Evolutionary conservation across 2,329 filamentous ascomycete species (phyloP), one percentile per base, ranked within the genome.

Genomic region (Colletotrichum truncatum): DNA sequence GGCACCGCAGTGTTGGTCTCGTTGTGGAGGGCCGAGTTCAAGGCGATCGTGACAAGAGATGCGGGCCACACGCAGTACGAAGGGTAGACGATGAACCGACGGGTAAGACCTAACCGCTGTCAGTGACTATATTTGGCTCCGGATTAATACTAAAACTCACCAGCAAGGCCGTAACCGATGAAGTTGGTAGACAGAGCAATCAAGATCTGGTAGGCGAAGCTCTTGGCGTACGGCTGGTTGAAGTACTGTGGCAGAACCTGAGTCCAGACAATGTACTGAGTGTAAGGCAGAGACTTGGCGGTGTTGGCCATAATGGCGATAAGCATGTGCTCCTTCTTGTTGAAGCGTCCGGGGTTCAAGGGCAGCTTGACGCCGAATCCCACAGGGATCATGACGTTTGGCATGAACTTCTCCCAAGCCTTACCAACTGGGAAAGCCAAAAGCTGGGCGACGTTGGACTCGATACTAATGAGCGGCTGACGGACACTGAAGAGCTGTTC

Each of bases 291-390:
- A 23, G 77, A 77, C 69, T 77, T 80, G 11, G 82, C 82, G 11
- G 64, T 66, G 72, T 90, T 90, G 58, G 89, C 87, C 84, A 87
- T 87, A 73, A 87, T 85, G 28, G 83, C 81, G 65, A 88, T 84
- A 52, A 88, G 74, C 78, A 86, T 81, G 71, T 89, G 87, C 73
- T 89, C 87, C 75, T 89, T 89, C 70, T 83, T 83, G 57, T 83
- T 84, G 71, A 89, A 89, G 2, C 82, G 82, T 0, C 85, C 85
- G 0, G 86, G 85, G 70, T 87, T 88, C 12, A 87, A 77, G 5
- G 79, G 81, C 70, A 85, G 82, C 18, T 80, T 77, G 21, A 78
- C 70, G 9, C 83, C 82, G 41, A 80, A 77, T 7, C 51, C 51
- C 14, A 84, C 69, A 1, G 76, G 84, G 68, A 89, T 79, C 32